Percentiles rank a stretch among this genome's conserved stretches.
Evolutionary conservation across 2,329 filamentous ascomycete species (phyloP).

Genomic region (Fusarium penzigii): DNA sequence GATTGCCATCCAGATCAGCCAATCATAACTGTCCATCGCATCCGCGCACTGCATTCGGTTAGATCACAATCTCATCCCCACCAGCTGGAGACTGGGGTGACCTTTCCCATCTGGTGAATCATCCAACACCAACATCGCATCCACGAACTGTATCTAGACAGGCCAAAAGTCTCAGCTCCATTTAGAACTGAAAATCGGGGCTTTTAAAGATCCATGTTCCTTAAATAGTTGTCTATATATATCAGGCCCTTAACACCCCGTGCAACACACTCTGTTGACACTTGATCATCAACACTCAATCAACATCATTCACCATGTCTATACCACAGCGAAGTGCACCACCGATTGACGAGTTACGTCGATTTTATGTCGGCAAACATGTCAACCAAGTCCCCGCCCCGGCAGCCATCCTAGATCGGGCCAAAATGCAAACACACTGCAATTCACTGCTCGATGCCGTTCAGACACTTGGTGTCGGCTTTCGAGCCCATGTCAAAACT

Average conservation of each 20-base stretch:
- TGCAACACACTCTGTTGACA: no score
- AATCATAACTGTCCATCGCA: background rate
- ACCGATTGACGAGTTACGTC: slow-evolving; percentile 9
- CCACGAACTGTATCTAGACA: background rate
- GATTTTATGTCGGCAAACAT: slow-evolving; percentile 30
- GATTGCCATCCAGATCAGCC: background rate
- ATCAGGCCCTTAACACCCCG: no score
- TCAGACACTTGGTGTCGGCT: slow-evolving; percentile 49
- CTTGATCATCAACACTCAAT: no score
- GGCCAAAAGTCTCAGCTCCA: background rate
- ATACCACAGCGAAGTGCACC: slow-evolving; percentile 23
- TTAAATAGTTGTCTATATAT: no score
- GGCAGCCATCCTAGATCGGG: slow-evolving; percentile 55
- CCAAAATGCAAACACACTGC: slow-evolving; percentile 57
- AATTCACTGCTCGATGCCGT: slow-evolving; percentile 55
- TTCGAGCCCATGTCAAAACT: slow-evolving; percentile 66
- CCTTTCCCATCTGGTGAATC: background rate
- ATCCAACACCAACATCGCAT: background rate
- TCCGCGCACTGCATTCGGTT: background rate
- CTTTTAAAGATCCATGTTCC: no score
- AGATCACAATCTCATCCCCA: background rate
- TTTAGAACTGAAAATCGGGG: background rate
- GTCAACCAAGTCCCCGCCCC: slow-evolving; percentile 50
- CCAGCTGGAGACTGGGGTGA: background rate
- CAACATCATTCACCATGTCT: slow-evolving; percentile 12